A percentile compares a stretch with the other conserved stretches of the same genome.
Conservation (phyloP, 257 asterid genomes). For the Solanum habrochaites region DNA sequence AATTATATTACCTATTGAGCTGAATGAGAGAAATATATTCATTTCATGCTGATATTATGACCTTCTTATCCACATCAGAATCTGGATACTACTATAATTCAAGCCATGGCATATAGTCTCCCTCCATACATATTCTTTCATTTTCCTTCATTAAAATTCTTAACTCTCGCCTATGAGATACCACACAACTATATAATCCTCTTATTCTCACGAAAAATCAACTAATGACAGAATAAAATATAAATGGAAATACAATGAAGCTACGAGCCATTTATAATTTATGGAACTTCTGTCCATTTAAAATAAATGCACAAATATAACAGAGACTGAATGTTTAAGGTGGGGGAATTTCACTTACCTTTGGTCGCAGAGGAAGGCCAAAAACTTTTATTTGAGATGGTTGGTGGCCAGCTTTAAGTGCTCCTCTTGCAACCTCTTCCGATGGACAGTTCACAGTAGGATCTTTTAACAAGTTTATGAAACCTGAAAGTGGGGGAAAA, state of each 20-base stretch:
- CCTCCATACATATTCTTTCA: background rate
- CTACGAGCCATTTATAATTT: too few species aligned
- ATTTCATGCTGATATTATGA: too few species aligned
- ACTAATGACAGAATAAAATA: background rate
- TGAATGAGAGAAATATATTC: too few species aligned
- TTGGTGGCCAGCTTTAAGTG: constrained; percentile 69
- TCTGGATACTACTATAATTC: too few species aligned
- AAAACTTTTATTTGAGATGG: constrained; percentile 68
- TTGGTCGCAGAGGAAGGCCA: constrained; percentile 91
- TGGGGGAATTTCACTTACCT: constrained; percentile 32
- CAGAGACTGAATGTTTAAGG: background rate
- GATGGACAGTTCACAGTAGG: constrained; percentile 57
- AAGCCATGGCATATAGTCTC: background rate
- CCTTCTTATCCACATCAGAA: too few species aligned
- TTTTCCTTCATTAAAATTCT: background rate
- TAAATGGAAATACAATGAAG: background rate
- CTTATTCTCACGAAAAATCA: background rate
- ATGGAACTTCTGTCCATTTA: background rate
- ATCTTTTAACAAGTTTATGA: constrained; percentile 75
- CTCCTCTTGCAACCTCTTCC: constrained; percentile 83
- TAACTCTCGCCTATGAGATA: background rate
- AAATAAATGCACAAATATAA: background rate
- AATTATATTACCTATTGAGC: too few species aligned
- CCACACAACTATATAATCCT: background rate
- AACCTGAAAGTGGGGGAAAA: background rate